Evolutionary conservation across 768 basidiomycete genomes (phyloP).

Genomic region (Phaeotremella skinneri): DNA sequence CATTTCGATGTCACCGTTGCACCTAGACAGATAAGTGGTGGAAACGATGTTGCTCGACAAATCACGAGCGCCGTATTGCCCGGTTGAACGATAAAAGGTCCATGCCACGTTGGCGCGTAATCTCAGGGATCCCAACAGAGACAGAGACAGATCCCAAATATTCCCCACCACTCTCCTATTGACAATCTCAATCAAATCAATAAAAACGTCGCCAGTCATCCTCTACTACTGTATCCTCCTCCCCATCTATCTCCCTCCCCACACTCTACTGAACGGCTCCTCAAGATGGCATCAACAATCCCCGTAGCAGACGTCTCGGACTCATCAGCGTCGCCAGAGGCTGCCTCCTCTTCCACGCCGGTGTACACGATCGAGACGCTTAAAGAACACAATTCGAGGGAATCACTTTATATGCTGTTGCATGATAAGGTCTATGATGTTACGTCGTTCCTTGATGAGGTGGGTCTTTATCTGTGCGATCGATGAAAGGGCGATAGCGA

Average conservation of each 20-base stretch:
- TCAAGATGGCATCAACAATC: conserved; percentile 23
- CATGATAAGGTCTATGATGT: conserved; percentile 91
- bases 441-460: conserved; percentile 93
- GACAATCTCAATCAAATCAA: too few relatives aligned
- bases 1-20: too few relatives aligned
- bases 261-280: too few relatives aligned
- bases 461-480: conserved; percentile 55
- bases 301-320: conserved; percentile 5
- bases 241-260: too few relatives aligned
- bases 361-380: conserved; percentile 63
- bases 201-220: too few relatives aligned
- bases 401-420: conserved; percentile 75
- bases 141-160: too few relatives aligned
- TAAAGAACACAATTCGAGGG: conserved; percentile 69
- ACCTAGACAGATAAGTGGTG: too few relatives aligned
- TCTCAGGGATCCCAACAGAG: neutral
- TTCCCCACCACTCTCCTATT: too few relatives aligned
- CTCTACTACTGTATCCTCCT: too few relatives aligned
- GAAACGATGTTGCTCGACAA: too few relatives aligned
- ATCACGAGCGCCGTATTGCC: neutral
- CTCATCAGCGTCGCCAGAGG: too few relatives aligned
- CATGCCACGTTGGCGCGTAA: neutral
- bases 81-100: neutral
- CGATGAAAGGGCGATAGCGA: neutral
- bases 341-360: conserved; percentile 1